Percentiles rank a stretch among this genome's conserved stretches.
These are phyloP conservation scores for Claviceps digitariae DNA, from an alignment of 2,329 filamentous ascomycete genomes.

Conservation along the genomic window DNA sequence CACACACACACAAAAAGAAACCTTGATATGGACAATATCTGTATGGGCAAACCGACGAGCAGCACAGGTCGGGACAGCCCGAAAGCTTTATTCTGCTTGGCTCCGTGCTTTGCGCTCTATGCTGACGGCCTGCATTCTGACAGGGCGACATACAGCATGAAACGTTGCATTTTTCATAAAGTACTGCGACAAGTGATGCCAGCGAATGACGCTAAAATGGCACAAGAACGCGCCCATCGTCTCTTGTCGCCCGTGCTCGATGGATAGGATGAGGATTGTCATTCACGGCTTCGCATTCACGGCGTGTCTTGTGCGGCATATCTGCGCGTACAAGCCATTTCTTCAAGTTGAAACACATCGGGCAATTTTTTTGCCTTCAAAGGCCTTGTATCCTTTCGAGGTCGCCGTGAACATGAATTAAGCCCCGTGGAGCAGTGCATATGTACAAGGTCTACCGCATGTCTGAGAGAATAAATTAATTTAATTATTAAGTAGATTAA, in stretches of 20 bases:
- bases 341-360: too few relatives aligned
- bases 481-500: too few relatives aligned
- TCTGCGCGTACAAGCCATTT: not conserved
- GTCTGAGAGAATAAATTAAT: not conserved
- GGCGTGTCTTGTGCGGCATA: too few relatives aligned
- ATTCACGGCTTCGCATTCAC: too few relatives aligned
- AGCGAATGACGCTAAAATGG: not conserved
- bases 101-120: not conserved
- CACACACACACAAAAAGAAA: too few relatives aligned
- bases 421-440: not conserved
- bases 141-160: not conserved
- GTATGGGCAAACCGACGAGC: not conserved
- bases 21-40: not conserved
- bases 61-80: not conserved
- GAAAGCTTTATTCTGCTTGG: not conserved
- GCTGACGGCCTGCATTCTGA: not conserved
- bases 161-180: not conserved
- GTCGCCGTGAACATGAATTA: not conserved
- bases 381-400: not conserved
- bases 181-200: not conserved
- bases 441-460: too few relatives aligned
- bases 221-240: not conserved
- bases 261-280: too few relatives aligned
- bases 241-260: not conserved
- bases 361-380: too few relatives aligned